Conservation (phyloP, 192 early-diverging fungal species). For the Coemansia reversa region DNA sequence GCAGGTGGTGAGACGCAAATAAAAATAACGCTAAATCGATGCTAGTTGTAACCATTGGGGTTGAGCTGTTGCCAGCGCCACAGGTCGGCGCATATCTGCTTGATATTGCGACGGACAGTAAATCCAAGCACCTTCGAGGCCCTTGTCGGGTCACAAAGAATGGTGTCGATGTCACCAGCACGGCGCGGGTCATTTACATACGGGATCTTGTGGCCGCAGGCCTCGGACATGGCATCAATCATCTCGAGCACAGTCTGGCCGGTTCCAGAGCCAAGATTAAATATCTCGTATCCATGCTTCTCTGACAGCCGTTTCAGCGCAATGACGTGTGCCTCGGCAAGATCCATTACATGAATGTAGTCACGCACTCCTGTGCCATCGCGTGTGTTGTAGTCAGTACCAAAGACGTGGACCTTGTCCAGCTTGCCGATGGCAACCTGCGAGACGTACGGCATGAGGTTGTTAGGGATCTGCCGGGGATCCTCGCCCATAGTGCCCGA, state of each 20-base stretch:
- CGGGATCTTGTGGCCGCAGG: constrained; percentile 77
- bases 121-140: constrained; percentile 66
- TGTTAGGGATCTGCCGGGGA: constrained; percentile 79
- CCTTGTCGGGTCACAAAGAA: constrained; percentile 74
- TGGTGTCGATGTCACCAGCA: constrained; percentile 79
- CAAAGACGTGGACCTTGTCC: constrained; percentile 84
- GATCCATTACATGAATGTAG: constrained; percentile 94
- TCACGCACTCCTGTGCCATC: constrained; percentile 94
- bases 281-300: constrained; percentile 64
- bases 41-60: constrained; percentile 59
- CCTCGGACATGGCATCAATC: constrained; percentile 77
- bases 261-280: constrained; percentile 89
- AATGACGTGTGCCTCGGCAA: constrained; percentile 84
- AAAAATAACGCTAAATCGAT: neutral
- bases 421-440: constrained; percentile 85
- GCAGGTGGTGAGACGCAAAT: neutral
- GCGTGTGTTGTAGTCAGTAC: constrained; percentile 85
- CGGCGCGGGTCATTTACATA: constrained; percentile 67
- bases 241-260: constrained; percentile 93
- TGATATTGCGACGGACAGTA: constrained; percentile 57
- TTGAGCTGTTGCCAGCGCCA: constrained; percentile 74
- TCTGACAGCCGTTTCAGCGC: constrained; percentile 72
- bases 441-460: constrained; percentile 87
- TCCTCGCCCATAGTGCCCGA: constrained; percentile 92
- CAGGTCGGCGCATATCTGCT: constrained; percentile 66